These are phyloP conservation scores for Spirogloea muscicola DNA, from an alignment of 139 green algal species.

Conservation along the genomic window DNA sequence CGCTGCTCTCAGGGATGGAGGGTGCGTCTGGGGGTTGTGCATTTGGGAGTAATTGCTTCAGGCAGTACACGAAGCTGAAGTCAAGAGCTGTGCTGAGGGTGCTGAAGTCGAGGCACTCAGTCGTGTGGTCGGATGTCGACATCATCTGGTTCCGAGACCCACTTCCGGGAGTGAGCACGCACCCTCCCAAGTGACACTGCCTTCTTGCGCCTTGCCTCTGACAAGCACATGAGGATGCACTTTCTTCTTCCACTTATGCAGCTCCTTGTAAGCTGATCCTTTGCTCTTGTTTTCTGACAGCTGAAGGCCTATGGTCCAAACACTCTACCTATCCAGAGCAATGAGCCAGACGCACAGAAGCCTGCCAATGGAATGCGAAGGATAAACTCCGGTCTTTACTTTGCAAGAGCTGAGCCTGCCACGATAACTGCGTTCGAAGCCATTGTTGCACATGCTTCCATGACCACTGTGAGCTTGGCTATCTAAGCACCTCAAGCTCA, in stretches of 20 bases:
- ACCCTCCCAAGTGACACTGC: no score
- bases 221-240: no score
- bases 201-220: no score
- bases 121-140: slow-evolving; percentile 22
- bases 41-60: slow-evolving; percentile 23
- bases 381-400: slow-evolving; percentile 38
- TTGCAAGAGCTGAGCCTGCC: slow-evolving; percentile 5
- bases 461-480: no score
- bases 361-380: slow-evolving; percentile 16
- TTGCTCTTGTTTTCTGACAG: no score
- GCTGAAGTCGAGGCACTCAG: background rate
- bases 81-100: slow-evolving; percentile 13
- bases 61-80: slow-evolving; percentile 31
- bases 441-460: slow-evolving; percentile 15
- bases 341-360: background rate
- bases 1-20: no score
- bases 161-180: no score
- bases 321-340: slow-evolving; percentile 2
- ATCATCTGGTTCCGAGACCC: slow-evolving; percentile 30
- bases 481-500: no score
- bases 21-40: background rate
- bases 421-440: slow-evolving; percentile 15
- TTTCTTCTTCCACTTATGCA: no score
- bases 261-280: no score
- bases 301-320: background rate